Evolutionary conservation across 2,329 filamentous ascomycete genomes (phyloP).

Genomic region (Chaetothyriales sp.): DNA sequence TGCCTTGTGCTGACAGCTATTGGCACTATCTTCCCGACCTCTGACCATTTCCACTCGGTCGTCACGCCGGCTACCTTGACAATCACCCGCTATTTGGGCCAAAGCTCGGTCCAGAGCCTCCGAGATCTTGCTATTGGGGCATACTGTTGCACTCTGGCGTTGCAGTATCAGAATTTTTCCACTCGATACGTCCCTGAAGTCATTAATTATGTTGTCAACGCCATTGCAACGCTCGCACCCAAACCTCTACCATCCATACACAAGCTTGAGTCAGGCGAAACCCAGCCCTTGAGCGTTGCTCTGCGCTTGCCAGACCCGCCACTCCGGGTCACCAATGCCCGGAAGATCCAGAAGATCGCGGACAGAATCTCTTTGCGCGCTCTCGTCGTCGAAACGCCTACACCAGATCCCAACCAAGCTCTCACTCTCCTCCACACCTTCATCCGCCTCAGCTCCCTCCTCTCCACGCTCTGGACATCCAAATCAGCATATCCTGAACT

Average conservation of each 20-base stretch:
- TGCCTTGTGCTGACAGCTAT: constrained; percentile 71
- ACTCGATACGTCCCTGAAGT: constrained; percentile 84
- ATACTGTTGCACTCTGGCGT: constrained; percentile 60
- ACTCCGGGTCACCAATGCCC: constrained; percentile 31
- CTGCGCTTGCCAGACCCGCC: constrained; percentile 28
- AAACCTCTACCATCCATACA: constrained; percentile 3
- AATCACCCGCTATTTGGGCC: constrained; percentile 69
- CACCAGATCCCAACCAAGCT: background rate
- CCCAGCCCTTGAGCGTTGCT: constrained; percentile 7
- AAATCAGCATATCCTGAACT: constrained; percentile 66
- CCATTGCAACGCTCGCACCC: constrained; percentile 48
- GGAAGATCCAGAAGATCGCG: constrained; percentile 14
- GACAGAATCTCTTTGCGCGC: constrained; percentile 47
- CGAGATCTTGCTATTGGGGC: constrained; percentile 57
- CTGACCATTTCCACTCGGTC: constrained; percentile 92
- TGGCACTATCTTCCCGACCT: constrained; percentile 76
- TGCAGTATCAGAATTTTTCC: constrained; percentile 70
- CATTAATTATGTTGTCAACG: constrained; percentile 65
- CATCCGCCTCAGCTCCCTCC: constrained; percentile 48
- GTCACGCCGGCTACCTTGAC: constrained; percentile 76
- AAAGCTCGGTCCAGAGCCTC: constrained; percentile 52
- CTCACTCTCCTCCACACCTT: constrained; percentile 24
- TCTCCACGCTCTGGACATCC: constrained; percentile 57
- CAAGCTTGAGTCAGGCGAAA: background rate
- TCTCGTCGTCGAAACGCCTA: constrained; percentile 25